Base-by-base conservation (phyloP, 345 rosid species). In the Rhodomyrtus tomentosa region DNA sequence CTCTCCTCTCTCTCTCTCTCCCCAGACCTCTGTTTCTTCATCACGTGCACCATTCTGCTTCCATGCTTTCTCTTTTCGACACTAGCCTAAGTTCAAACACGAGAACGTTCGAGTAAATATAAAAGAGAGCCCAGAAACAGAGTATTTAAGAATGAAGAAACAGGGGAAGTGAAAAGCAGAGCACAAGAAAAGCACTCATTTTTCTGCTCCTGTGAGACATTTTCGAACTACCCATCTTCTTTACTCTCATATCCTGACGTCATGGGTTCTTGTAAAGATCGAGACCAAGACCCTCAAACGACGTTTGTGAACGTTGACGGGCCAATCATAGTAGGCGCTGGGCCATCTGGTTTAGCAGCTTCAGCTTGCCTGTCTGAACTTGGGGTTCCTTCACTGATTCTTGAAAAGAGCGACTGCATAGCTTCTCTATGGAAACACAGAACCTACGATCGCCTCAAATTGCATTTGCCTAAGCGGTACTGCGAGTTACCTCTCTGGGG, bases 281-380 rank as follows among this genome's bases (percentile, higher is more conserved):
- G 85, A 87, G 85, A 85, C 68, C 87, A 56, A 51, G 87, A 84
- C 74, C 54, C 72, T 16, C 80, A 84, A 22, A 80, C 24, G 6
- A 7, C 7, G 40, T 18, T 50, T 10, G 81, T 86, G 74, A 27
- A 45, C 59, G 91, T 95, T 83, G 84, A 82, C 13, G 94, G 94
- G 13, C 94, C 99, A 42, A 89, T 97, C 84, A 92, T 97, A n/a
- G 89, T 95, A 72, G 99, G 99, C n/a, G 99, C 99, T 6, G 99
- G 99, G 10, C 98, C 99, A 1, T 95, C 99, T 40, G 99, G 99
- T 85, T 73, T 97, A 59, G 94, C 99, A 1, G 91, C 88, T 12
- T 88, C 99, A 0, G 99, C 99, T 52, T 95, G 98, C 89, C 90
- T 97, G 1, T 84, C 90, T 53, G 83, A 16, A 20, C 92, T 82